Evolutionary conservation across 2,329 filamentous ascomycete genomes (phyloP).

Genomic region (Phialophora tarda): DNA sequence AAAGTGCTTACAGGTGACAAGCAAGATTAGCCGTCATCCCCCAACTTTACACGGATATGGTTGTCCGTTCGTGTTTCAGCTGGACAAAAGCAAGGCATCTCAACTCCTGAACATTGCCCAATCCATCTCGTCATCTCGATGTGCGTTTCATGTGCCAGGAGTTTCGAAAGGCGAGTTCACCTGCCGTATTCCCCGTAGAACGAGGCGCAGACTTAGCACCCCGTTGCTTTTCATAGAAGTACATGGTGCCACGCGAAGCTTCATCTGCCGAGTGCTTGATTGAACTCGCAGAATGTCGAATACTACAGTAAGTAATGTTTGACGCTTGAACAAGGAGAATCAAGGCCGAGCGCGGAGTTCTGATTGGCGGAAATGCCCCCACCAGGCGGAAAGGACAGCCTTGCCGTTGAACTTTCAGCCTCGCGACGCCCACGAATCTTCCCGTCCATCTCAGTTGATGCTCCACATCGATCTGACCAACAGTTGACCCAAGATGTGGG

Average conservation of each 20-base stretch:
- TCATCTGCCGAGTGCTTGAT: not conserved
- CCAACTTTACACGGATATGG: slow-evolving; percentile 9
- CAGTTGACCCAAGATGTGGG: not conserved
- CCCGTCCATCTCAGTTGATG: not conserved
- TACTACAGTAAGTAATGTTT: too few species aligned
- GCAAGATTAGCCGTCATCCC: slow-evolving; percentile 14
- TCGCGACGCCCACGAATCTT: not conserved
- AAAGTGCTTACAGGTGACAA: slow-evolving; percentile 1
- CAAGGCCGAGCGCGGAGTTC: not conserved
- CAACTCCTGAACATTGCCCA: slow-evolving; percentile 2
- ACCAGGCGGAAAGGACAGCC: not conserved
- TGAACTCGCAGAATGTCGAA: not conserved
- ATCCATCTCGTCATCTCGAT: not conserved
- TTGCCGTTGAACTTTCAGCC: not conserved
- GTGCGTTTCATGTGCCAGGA: slow-evolving; percentile 9
- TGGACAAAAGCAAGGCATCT: not conserved
- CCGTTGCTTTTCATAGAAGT: slow-evolving; percentile 8
- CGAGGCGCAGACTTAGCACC: not conserved
- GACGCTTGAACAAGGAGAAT: not conserved
- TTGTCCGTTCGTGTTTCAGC: not conserved
- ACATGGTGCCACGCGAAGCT: not conserved
- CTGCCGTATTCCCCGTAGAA: slow-evolving; percentile 2
- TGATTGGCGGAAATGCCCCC: not conserved
- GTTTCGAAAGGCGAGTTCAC: slow-evolving; percentile 12
- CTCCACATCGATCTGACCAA: not conserved